Evolutionary conservation across 2,329 filamentous ascomycete species (phyloP).

Genomic region (Botrytis pseudocinerea): DNA sequence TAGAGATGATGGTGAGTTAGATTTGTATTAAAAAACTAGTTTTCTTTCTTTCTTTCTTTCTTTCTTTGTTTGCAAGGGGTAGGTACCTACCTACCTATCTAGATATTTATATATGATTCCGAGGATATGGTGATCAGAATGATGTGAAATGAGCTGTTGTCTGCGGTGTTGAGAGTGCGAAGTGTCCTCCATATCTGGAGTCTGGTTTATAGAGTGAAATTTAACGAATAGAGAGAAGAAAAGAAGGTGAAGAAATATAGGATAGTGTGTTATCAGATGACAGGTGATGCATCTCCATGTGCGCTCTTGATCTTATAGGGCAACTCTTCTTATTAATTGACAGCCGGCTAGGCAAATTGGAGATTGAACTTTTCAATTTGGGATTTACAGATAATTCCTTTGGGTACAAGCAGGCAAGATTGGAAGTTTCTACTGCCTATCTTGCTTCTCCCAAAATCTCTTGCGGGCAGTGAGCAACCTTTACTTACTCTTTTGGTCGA

Average conservation of each 20-base stretch:
- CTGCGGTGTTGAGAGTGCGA: not conserved
- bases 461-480: not conserved
- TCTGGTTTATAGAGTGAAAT: not conserved
- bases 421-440: not conserved
- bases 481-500: not conserved
- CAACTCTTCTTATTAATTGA: not conserved
- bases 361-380: not conserved
- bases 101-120: not conserved
- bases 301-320: conserved; percentile 13
- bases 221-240: not conserved
- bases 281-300: not conserved
- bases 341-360: not conserved
- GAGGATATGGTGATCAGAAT: not conserved
- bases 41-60: not conserved
- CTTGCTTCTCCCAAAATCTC: not conserved
- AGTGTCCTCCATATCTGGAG: too few species aligned
- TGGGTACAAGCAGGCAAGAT: not conserved
- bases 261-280: not conserved
- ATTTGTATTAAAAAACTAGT: not conserved
- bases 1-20: too few species aligned
- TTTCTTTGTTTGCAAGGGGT: too few species aligned
- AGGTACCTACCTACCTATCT: too few species aligned
- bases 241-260: not conserved
- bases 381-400: not conserved
- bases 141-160: not conserved